Conservation (phyloP, 495 filamentous ascomycete species). For the Penicillium maclennaniae region DNA sequence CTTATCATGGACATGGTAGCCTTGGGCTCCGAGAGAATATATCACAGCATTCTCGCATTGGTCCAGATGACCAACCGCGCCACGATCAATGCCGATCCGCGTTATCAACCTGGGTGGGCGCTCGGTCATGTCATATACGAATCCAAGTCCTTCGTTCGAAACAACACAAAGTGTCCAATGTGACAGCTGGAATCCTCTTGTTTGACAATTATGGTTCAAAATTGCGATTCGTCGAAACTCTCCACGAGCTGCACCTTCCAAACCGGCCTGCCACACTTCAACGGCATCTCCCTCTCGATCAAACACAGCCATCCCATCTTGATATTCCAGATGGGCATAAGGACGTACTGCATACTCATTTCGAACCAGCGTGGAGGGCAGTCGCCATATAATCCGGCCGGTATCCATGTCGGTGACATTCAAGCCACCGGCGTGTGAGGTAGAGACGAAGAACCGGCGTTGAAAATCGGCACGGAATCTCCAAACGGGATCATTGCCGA, state of each 20-base stretch:
- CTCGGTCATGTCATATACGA: conserved; percentile 41
- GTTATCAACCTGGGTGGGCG: conserved; percentile 30
- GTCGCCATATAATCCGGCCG: conserved; percentile 31
- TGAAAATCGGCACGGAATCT: conserved; percentile 39
- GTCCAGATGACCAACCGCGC: conserved; percentile 37
- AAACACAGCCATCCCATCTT: conserved; percentile 41
- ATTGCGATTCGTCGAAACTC: conserved; percentile 37
- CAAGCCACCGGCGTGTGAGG: conserved; percentile 36
- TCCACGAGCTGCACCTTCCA: conserved; percentile 29
- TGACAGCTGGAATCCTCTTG: conserved; percentile 39
- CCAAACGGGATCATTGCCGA: conserved; percentile 40
- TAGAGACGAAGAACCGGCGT: conserved; percentile 37
- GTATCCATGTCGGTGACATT: conserved; percentile 41
- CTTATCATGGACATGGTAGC: conserved; percentile 36
- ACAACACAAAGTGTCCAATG: conserved; percentile 40
- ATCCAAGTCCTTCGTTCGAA: conserved; percentile 35
- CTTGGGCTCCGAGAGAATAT: conserved; percentile 36
- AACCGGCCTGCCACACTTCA: conserved; percentile 36
- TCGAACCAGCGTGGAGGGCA: conserved; percentile 31
- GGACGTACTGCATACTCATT: conserved; percentile 29
- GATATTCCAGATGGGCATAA: conserved; percentile 39
- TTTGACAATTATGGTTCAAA: conserved; percentile 35
- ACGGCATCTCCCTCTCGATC: conserved; percentile 38
- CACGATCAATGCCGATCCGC: conserved; percentile 28
- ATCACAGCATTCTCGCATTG: conserved; percentile 36